Conservation (phyloP, 768 basidiomycete species). For the Boletus speciosus region DNA sequence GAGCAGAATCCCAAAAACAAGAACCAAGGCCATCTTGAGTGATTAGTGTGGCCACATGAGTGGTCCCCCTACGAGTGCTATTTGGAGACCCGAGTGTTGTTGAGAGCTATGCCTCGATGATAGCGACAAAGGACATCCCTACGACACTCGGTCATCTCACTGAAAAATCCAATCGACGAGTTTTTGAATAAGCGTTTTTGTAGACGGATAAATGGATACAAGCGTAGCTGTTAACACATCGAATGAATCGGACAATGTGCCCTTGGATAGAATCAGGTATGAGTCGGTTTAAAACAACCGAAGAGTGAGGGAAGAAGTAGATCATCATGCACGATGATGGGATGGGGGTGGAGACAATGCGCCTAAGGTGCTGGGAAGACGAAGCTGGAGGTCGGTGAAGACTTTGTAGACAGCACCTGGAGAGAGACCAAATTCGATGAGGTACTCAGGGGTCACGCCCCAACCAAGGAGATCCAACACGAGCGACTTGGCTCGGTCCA, state of each 20-base stretch:
- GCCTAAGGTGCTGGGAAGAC: slow-evolving; percentile 28
- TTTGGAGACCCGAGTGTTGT: neutral
- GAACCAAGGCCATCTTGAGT: neutral
- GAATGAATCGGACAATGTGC: neutral
- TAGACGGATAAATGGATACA: neutral
- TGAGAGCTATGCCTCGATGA: neutral
- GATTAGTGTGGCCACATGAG: neutral
- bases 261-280: neutral
- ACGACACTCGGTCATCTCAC: neutral
- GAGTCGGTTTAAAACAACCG: neutral
- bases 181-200: neutral
- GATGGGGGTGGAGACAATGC: neutral
- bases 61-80: neutral
- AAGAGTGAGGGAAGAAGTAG: neutral
- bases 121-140: neutral
- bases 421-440: slow-evolving; percentile 44
- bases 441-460: slow-evolving; percentile 49
- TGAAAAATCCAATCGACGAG: neutral
- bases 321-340: neutral
- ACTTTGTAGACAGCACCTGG: slow-evolving; percentile 35
- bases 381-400: slow-evolving; percentile 43
- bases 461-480: slow-evolving; percentile 57
- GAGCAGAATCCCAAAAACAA: neutral
- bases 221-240: neutral
- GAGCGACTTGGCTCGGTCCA: slow-evolving; percentile 42